Conservation (phyloP, 2,329 filamentous ascomycete genomes). For the Mycogone perniciosa region DNA sequence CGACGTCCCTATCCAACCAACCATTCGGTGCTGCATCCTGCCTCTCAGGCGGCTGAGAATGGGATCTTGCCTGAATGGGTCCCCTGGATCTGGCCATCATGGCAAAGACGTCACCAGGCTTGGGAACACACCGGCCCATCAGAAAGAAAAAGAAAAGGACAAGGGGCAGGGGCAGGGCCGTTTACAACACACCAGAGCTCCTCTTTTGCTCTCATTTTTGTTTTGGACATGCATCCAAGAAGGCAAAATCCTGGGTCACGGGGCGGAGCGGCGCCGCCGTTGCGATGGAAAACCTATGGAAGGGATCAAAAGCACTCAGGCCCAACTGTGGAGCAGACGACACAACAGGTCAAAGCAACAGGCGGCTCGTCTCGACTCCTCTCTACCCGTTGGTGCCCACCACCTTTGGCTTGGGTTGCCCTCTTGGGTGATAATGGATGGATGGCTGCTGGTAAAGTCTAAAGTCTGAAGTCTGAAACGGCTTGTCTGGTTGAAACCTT, state of each 20-base stretch:
- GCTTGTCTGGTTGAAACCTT: slow-evolving; percentile 3
- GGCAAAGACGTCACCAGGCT: slow-evolving; percentile 8
- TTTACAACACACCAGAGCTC: too few species aligned
- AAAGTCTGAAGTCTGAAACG: slow-evolving; percentile 1
- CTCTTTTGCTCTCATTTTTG: too few species aligned
- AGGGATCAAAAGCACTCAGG: slow-evolving; percentile 26
- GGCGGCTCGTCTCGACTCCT: slow-evolving; percentile 15
- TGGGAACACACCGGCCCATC: neutral
- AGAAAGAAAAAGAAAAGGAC: neutral
- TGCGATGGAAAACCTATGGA: neutral
- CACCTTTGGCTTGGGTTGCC: slow-evolving; percentile 7
- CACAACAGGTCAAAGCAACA: neutral
- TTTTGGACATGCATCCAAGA: too few species aligned
- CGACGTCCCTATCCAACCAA: neutral
- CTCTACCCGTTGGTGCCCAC: slow-evolving; percentile 14
- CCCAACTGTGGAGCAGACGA: slow-evolving; percentile 30
- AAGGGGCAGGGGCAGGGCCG: too few species aligned
- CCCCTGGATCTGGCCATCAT: neutral
- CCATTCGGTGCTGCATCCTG: neutral
- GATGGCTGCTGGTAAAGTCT: too few species aligned
- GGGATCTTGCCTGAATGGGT: neutral
- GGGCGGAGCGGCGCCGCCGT: neutral
- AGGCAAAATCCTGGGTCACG: neutral
- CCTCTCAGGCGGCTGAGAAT: neutral
- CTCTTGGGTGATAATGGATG: neutral